Base-by-base conservation (phyloP, 148 eudicot species). In the Persicaria tinctoria region DNA sequence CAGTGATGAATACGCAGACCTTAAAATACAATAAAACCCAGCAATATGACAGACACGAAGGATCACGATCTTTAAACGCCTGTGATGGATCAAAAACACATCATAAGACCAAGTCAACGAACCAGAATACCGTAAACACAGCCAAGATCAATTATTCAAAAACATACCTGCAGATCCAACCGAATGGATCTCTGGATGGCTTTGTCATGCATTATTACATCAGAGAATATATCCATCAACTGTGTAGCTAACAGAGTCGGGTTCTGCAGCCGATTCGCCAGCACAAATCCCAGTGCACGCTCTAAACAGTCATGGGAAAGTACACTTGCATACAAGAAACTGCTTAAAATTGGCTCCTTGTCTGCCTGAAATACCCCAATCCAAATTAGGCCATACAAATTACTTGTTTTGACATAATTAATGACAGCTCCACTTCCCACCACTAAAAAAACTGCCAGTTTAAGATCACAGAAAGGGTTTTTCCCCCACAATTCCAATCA, bases 31-130 rank as follows among this genome's bases (percentile, higher is more conserved):
- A 74, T 46, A 87, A 76, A 63, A 86, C 91, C 62, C 88, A 84
- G 70, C 86, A 87, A 78, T 82, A 87, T 47, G 91, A 87, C 75
- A 85, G 77, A 72, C 87, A 87, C 63, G 91, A 66, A 75, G 91
- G 89, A 82, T 87, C 91, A 60, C 91, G 77, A 47, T 87, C 87
- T 74, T 83, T 85, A 76, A 83, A 85, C 48, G 91, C 91, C 91
- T 87, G 78, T 70, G 70, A 23, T 50, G 41, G 23, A 48, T 70
- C 54, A 75, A 70, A 60, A 59, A 62, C 75, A 49, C 57, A 11
- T 50, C n/a, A 38, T 68, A 1, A 68, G 18, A 68, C 12, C 11
- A 8, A 54, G 41, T 47, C 49, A 70, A 49, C 47, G 57, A 75
- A 38, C 8, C 14, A 72, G 46, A 63, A n/a, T 71, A 7, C 12